Percentiles rank a stretch among this genome's conserved stretches.
Conservation (phyloP, 345 rosid species). For the Dipteronia dyeriana region DNA sequence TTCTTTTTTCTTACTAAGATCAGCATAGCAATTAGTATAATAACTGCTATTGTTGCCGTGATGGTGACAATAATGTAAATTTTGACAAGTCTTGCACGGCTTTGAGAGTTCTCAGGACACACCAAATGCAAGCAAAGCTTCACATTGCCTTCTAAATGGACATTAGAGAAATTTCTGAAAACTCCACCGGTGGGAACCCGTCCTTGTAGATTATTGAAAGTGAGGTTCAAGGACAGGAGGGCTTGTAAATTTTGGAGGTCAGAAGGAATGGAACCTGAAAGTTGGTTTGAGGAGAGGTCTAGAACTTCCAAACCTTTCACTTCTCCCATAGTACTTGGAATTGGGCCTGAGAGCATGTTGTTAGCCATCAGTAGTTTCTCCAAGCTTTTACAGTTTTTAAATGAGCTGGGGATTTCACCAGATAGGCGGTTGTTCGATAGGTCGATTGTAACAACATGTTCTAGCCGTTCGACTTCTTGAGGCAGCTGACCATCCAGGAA, state of each 20-base stretch:
- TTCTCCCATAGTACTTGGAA: constrained; percentile 36
- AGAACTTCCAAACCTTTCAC: constrained; percentile 43
- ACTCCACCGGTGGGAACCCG: constrained; percentile 32
- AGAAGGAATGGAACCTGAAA: constrained; percentile 49
- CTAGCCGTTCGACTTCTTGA: constrained; percentile 35
- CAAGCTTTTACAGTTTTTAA: constrained; percentile 46
- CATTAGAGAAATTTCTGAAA: constrained; percentile 24
- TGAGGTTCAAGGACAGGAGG: constrained; percentile 45
- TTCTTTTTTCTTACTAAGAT: constrained; percentile 29
- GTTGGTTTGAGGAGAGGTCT: constrained; percentile 48
- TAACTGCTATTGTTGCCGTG: constrained; percentile 8
- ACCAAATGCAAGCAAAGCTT: constrained; percentile 11
- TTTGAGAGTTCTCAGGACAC: constrained; percentile 5
- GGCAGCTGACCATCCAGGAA: constrained; percentile 39
- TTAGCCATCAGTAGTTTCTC: constrained; percentile 42
- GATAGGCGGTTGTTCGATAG: constrained; percentile 42
- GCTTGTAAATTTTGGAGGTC: constrained; percentile 37
- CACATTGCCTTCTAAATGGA: constrained; percentile 19
- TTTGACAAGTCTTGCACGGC: constrained; percentile 12
- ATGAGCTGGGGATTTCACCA: constrained; percentile 42
- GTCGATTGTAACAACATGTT: constrained; percentile 43
- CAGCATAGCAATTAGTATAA: constrained; percentile 17
- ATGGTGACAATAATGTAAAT: constrained; percentile 20
- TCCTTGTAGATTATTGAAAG: constrained; percentile 53
- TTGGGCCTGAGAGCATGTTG: constrained; percentile 41